Conservation (phyloP, 2,329 filamentous ascomycete species). For the Penicillium sumatraense region DNA sequence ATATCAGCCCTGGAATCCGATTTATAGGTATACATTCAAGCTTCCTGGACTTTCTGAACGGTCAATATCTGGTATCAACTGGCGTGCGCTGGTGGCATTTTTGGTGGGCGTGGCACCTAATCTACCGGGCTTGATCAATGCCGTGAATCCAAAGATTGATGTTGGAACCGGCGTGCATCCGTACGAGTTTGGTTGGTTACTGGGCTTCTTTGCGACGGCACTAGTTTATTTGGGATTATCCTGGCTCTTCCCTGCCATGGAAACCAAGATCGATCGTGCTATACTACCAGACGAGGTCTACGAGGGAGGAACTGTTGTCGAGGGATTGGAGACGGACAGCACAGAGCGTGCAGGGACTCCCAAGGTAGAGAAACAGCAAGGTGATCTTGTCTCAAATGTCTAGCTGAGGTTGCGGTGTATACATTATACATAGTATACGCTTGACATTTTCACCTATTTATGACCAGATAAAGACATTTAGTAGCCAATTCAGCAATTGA, state of each 20-base stretch:
- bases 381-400: background rate
- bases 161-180: constrained; percentile 58
- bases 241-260: constrained; percentile 53
- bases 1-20: constrained; percentile 52
- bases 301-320: constrained; percentile 22
- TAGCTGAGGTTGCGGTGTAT: background rate
- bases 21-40: constrained; percentile 55
- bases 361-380: background rate
- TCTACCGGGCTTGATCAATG: constrained; percentile 59
- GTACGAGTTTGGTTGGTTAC: constrained; percentile 69
- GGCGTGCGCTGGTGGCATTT: constrained; percentile 63
- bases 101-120: constrained; percentile 61
- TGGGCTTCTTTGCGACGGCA: constrained; percentile 63
- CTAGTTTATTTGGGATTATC: constrained; percentile 60
- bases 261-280: constrained; percentile 51
- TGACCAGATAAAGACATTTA: no score
- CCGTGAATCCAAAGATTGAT: constrained; percentile 42
- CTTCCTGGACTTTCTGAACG: constrained; percentile 12
- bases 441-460: no score
- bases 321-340: constrained; percentile 23
- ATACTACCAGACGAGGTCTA: constrained; percentile 46
- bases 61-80: constrained; percentile 57
- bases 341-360: constrained; percentile 13
- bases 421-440: no score
- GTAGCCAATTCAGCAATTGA: no score